These are phyloP conservation scores for Verbascum thapsus DNA, from an alignment of 257 asterid genomes.

Conservation along the genomic window DNA sequence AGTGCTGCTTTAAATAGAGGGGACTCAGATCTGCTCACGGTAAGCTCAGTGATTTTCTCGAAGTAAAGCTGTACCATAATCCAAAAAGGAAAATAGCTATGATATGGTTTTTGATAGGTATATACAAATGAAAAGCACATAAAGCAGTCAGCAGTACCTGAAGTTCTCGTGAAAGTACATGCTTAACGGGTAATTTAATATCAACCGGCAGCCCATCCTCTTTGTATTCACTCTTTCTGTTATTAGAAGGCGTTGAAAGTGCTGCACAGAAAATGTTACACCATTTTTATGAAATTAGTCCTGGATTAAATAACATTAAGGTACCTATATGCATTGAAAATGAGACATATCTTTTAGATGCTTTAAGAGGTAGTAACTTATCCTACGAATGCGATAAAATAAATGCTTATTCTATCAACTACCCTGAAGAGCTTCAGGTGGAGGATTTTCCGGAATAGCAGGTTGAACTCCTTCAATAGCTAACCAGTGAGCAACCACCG, in stretches of 20 bases:
- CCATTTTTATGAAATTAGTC: conserved; percentile 23
- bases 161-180: conserved; percentile 92
- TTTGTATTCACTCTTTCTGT: conserved; percentile 71
- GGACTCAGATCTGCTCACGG: conserved; percentile 70
- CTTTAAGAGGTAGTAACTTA: background rate
- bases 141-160: conserved; percentile 57
- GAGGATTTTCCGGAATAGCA: conserved; percentile 94
- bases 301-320: conserved; percentile 5
- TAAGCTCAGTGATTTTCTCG: conserved; percentile 92
- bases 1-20: conserved; percentile 78
- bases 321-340: conserved; percentile 12
- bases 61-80: conserved; percentile 81
- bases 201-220: conserved; percentile 84
- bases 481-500: conserved; percentile 86
- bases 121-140: conserved; percentile 27
- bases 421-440: conserved; percentile 77
- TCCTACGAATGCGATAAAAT: background rate
- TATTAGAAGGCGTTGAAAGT: conserved; percentile 67
- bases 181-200: conserved; percentile 89
- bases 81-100: conserved; percentile 21
- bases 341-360: background rate
- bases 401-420: conserved; percentile 22
- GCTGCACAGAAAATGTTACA: conserved; percentile 40
- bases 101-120: conserved; percentile 26
- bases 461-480: conserved; percentile 98